Evolutionary conservation across 2,329 filamentous ascomycete genomes (phyloP).

Genomic region (Penicillium sp.): DNA sequence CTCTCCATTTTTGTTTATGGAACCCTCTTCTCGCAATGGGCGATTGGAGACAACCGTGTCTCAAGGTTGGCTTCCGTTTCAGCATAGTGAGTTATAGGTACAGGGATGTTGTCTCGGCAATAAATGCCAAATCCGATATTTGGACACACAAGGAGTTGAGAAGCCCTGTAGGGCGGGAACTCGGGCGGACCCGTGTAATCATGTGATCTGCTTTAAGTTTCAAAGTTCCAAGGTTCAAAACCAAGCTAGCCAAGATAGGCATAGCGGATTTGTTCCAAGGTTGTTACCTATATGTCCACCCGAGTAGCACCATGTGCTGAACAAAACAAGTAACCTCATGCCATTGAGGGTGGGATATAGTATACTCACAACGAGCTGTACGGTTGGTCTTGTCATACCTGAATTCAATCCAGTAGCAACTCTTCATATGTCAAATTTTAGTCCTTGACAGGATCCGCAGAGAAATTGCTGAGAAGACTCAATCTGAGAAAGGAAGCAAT

Average conservation of each 20-base stretch:
- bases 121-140: neutral
- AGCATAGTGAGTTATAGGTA: neutral
- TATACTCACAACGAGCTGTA: too few relatives aligned
- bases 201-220: neutral
- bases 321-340: too few relatives aligned
- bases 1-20: neutral
- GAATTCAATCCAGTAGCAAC: too few relatives aligned
- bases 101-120: neutral
- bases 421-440: too few relatives aligned
- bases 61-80: neutral
- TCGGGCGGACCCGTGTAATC: neutral
- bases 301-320: too few relatives aligned
- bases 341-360: too few relatives aligned
- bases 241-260: neutral
- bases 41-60: neutral
- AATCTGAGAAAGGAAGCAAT: too few relatives aligned
- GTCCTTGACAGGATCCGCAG: too few relatives aligned
- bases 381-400: too few relatives aligned
- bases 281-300: slow-evolving; percentile 4
- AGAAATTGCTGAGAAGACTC: too few relatives aligned
- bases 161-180: neutral
- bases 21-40: neutral
- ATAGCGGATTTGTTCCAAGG: too few relatives aligned
- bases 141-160: neutral
- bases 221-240: neutral